Evolutionary conservation across 192 early-diverging fungal genomes (phyloP).

Genomic region (Dissophora ornata): DNA sequence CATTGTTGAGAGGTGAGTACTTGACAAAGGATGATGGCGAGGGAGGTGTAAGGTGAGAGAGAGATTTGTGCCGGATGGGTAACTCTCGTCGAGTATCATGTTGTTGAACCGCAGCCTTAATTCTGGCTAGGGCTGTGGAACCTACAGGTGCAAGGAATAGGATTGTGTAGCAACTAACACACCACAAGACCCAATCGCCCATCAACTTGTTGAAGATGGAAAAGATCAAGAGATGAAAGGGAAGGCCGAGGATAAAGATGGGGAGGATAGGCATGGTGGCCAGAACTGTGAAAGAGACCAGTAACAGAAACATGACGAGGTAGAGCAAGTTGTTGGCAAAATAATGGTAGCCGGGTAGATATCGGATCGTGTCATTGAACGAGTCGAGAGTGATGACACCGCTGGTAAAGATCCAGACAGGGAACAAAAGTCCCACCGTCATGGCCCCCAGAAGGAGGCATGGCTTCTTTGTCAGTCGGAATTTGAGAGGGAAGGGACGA

Average conservation of each 20-base stretch:
- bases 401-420: constrained; percentile 41
- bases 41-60: constrained; percentile 1
- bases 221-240: constrained; percentile 53
- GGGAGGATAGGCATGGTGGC: constrained; percentile 27
- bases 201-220: constrained; percentile 48
- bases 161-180: constrained; percentile 24
- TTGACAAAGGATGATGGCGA: constrained; percentile 4
- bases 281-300: constrained; percentile 36
- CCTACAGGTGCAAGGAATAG: constrained; percentile 22
- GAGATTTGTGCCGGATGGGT: constrained; percentile 16
- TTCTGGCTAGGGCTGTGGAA: constrained; percentile 5
- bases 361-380: constrained; percentile 47
- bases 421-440: constrained; percentile 17
- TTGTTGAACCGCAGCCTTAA: not conserved
- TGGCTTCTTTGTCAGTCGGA: constrained; percentile 15
- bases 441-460: constrained; percentile 10
- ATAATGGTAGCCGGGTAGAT: constrained; percentile 35
- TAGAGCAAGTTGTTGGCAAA: constrained; percentile 55
- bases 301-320: constrained; percentile 52
- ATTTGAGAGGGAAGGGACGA: not conserved
- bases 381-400: constrained; percentile 43
- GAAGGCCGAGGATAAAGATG: constrained; percentile 29
- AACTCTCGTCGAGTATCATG: constrained; percentile 4
- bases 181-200: constrained; percentile 41
- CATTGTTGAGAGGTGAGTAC: constrained; percentile 22